Evolutionary conservation across 768 basidiomycete genomes (phyloP), one percentile per base, ranked within the genome.

Genomic region (Boletus vinaceobasis): DNA sequence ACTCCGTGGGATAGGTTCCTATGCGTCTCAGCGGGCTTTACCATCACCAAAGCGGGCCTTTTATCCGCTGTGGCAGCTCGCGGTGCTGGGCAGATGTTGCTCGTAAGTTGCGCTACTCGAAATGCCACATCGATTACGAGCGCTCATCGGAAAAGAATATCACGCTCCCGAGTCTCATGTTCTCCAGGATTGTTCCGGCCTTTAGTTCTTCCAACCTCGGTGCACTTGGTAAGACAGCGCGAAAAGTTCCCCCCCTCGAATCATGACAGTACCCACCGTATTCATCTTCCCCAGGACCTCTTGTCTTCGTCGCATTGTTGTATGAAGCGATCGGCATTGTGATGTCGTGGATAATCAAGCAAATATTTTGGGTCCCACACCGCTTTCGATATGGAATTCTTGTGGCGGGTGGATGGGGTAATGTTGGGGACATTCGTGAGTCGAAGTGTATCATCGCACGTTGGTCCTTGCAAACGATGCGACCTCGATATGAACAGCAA

Each of bases 281-380:
- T 4, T 23, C 17, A 23, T 39, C 40, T 21, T 47, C 17, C 43
- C 26, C 43, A 87, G 87, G 84, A 5, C 88, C 87, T 2, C 74
- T 90, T 13, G 61, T 84, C 27, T 72, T 88, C 13, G 70, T 87
- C n/a, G 83, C 80, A 0, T 27, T 86, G 0, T 48, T 85, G 5
- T 90, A 90, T 58, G 78, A 85, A 55, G 62, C 61, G 2, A 67
- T 86, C 5, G 86, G 89, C 7, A 64, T 83, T 9, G 35, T 67
- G 7, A 74, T 85, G 23, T 81, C 83, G 0, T 84, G 77, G 74
- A 44, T 79, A n/a, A 70, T 83, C 50, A 80, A 79, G 46, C 79
- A 80, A 57, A 60, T 86, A 47, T 89, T 86, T 61, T 90, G 87
- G 82, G 87, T 90, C 3, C 89, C 89, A 1, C 85, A 88, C 62